phyloP scores from a whole-genome alignment of 495 filamentous ascomycete species.

The Hypoxylon trugodes region DNA sequence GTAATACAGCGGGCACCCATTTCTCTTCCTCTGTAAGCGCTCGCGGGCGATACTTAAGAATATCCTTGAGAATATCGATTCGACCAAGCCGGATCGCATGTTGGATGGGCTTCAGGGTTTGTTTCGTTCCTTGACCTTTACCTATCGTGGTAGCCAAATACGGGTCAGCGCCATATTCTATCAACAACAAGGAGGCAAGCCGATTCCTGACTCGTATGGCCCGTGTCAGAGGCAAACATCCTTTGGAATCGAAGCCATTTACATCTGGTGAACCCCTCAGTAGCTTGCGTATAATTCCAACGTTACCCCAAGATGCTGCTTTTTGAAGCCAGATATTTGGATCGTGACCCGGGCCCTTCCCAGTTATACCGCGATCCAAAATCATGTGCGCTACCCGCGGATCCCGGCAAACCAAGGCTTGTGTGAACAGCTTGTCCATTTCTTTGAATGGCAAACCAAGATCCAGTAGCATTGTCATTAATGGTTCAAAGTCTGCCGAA shows the following conservation, averaged over 20 bases:
- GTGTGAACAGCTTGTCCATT: not conserved
- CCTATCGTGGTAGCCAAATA: not conserved
- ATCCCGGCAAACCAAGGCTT: not conserved
- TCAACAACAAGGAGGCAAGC: not conserved
- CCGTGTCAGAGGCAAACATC: not conserved
- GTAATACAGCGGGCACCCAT: not conserved
- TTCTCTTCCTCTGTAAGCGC: not conserved
- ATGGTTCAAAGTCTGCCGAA: not conserved
- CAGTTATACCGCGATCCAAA: not conserved
- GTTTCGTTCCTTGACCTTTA: not conserved
- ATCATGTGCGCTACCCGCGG: not conserved
- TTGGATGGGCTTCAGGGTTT: not conserved
- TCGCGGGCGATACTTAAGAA: not conserved
- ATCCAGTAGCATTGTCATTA: not conserved
- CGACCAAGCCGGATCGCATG: not conserved
- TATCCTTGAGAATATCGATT: not conserved
- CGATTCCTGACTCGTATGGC: not conserved
- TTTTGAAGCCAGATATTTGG: slow-evolving; percentile 12
- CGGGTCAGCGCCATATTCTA: slow-evolving; percentile 9
- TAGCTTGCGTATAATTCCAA: not conserved
- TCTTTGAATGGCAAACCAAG: not conserved
- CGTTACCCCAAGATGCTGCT: slow-evolving; percentile 9
- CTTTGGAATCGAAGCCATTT: not conserved
- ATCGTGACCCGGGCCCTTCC: not conserved
- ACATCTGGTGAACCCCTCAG: not conserved